Base-by-base conservation (phyloP, 176 grass and related monocot genomes). In the Carex pumila region DNA sequence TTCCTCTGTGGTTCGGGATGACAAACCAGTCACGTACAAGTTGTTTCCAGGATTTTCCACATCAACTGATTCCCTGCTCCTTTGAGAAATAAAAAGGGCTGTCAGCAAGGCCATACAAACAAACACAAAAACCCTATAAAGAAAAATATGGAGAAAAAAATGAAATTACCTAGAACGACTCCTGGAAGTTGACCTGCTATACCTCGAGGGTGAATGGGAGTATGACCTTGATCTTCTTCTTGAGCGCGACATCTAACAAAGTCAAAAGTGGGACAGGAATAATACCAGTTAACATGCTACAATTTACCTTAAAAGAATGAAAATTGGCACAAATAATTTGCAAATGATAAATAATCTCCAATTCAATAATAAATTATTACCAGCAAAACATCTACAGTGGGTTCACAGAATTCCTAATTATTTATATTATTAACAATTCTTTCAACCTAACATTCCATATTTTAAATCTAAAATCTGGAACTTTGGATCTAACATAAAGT, bases 41-140 rank as follows among this genome's bases (percentile, higher is more conserved):
- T 61, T 91, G 78, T 91, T 88, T 88, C 89, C 86, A 86, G 62
- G 79, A 83, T 91, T 91, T 70, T 36, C 25, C 43, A 65, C 50
- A 84, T 79, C 61, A 31, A 78, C 13, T 18, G 52, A 78, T 18
- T 78, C 73, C 52, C 22, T 78, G 29, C 52, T 78, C 73, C 72
- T 76, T 55, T 5, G 34, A 32, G 73, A 78, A 78, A 57, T 57
- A 29, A 78, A 18, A 78, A 78, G 73, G 18, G 32, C 6, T 34
- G 52, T 78, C 29, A 78, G 49, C 4, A 3, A 78, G 49, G 29
- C 25, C 50, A 78, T 78, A 53, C 54, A 73, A 83, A 82, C 58
- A 62, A 83, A 18, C 3, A 10, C 47, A 18, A 45, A 3, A 15
- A 63, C 14, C 61, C 21, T 30, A 65, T 15, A 34, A 66, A 60